Evolutionary conservation across 1,139 yeast genomes (phyloP).

Genomic region (Eremothecium coryli): DNA sequence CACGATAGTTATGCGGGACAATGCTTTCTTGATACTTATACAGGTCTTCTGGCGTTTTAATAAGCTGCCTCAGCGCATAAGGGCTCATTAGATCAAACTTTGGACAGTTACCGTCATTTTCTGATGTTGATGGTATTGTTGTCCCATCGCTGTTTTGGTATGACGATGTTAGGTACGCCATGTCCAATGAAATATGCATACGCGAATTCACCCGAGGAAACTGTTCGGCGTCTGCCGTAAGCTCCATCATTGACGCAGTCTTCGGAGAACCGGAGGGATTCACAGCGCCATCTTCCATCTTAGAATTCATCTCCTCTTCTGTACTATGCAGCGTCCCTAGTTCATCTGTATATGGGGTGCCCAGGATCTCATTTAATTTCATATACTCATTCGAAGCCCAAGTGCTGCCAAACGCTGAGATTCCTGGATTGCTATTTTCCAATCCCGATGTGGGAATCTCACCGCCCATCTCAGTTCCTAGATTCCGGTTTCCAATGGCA

Average conservation of each 20-base stretch:
- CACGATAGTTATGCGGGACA: constrained; percentile 57
- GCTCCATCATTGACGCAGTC: background rate
- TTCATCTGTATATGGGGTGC: constrained; percentile 5
- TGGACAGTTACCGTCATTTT: background rate
- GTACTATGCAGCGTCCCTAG: too few species aligned
- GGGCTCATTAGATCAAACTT: constrained; percentile 39
- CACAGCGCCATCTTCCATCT: too few species aligned
- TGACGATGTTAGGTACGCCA: constrained; percentile 6
- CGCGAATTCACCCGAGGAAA: constrained; percentile 12
- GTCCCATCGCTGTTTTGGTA: background rate
- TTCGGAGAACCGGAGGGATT: too few species aligned
- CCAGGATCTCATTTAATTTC: constrained; percentile 49
- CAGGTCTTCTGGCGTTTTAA: constrained; percentile 57
- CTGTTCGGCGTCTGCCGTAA: background rate
- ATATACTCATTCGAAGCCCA: constrained; percentile 46
- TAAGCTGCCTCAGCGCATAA: constrained; percentile 47
- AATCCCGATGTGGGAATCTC: background rate
- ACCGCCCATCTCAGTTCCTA: background rate
- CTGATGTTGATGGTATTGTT: background rate
- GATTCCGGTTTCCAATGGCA: too few species aligned
- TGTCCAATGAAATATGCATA: constrained; percentile 20
- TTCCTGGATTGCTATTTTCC: too few species aligned
- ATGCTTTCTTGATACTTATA: constrained; percentile 41
- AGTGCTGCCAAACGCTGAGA: constrained; percentile 23
- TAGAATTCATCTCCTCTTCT: too few species aligned